Base-by-base conservation (phyloP, 805 yeast genomes). In the Yarrowia osloensis region DNA sequence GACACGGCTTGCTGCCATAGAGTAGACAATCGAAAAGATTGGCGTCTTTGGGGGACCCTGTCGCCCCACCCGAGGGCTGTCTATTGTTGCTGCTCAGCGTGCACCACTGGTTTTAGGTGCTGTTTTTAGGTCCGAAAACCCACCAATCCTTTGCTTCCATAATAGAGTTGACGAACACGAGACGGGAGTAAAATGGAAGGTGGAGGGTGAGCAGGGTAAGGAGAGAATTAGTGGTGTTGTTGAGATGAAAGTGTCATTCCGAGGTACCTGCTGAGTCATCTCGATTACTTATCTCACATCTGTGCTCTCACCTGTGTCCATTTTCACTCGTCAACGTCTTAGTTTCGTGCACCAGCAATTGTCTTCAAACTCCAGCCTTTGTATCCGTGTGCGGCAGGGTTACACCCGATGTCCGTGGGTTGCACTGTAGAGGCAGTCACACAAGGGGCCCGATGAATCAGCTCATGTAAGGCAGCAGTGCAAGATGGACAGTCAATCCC, bases 311-410 rank as follows among this genome's bases (percentile, higher is more conserved):
- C n/a, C n/a, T n/a, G n/a, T n/a, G n/a, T n/a, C n/a, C n/a, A n/a
- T n/a, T n/a, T n/a, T n/a, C n/a, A n/a, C n/a, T n/a, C n/a, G n/a
- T n/a, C n/a, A n/a, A n/a, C n/a, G n/a, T n/a, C n/a, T n/a, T n/a
- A n/a, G n/a, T n/a, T n/a, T n/a, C n/a, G n/a, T n/a, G n/a, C n/a
- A n/a, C n/a, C n/a, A 21, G 26, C 57, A 33, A 31, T 50, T 33
- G 57, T 50, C 57, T 50, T 50, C 57, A 50, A 50, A 33, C 57
- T 50, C 40, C 3, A n/a, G 39, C 19, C 55, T 31, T 49, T 49
- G 55, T 49, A 21, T 29, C n/a, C 35, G 4, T 19, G 15, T 13
- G 15, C 26, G 40, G 57, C 40, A 50, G 57, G 57, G 57, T 50
- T 50, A 33, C 57, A 50, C 28, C 39, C 39, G 39, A 50, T 50